phyloP scores from a whole-genome alignment of 2,329 filamentous ascomycete species.

The Parasarocladium wereldwijsianum region DNA sequence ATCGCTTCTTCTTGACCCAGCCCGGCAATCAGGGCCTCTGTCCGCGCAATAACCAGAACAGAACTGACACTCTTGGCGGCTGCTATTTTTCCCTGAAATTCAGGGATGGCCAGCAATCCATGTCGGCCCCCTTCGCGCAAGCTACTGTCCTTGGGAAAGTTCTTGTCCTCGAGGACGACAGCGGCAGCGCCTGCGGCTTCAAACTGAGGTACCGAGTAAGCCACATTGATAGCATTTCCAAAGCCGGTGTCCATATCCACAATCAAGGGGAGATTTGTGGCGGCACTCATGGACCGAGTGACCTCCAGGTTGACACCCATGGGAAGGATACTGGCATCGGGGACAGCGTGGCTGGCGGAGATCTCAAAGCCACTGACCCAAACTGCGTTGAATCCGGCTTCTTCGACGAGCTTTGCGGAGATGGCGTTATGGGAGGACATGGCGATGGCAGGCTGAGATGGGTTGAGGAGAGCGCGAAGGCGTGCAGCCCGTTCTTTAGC shows the following conservation, averaged over 20 bases:
- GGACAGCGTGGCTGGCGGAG: conserved; percentile 7
- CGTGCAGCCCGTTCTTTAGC: neutral
- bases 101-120: conserved; percentile 1
- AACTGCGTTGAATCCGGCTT: conserved; percentile 7
- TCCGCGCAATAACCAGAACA: conserved; percentile 3
- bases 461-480: conserved; percentile 1
- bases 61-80: conserved; percentile 2
- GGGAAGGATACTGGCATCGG: conserved; percentile 7
- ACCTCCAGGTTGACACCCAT: conserved; percentile 4
- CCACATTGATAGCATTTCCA: conserved; percentile 5
- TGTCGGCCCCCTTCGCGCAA: conserved; percentile 2
- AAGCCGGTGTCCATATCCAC: conserved; percentile 5
- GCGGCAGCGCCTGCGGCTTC: conserved; percentile 3
- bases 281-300: conserved; percentile 3
- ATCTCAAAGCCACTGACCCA: conserved; percentile 9
- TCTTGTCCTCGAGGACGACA: conserved; percentile 5
- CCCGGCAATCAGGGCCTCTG: conserved; percentile 5
- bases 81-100: conserved; percentile 5
- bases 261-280: conserved; percentile 2
- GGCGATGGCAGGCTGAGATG: conserved; percentile 1
- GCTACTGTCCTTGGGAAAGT: conserved; percentile 5
- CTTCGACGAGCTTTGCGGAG: conserved; percentile 2
- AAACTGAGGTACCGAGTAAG: conserved; percentile 5
- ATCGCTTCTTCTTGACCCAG: conserved; percentile 1
- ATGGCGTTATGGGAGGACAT: conserved; percentile 2